These are phyloP conservation scores for Misopates orontium DNA, from an alignment of 257 asterid genomes.

Conservation along the genomic window DNA sequence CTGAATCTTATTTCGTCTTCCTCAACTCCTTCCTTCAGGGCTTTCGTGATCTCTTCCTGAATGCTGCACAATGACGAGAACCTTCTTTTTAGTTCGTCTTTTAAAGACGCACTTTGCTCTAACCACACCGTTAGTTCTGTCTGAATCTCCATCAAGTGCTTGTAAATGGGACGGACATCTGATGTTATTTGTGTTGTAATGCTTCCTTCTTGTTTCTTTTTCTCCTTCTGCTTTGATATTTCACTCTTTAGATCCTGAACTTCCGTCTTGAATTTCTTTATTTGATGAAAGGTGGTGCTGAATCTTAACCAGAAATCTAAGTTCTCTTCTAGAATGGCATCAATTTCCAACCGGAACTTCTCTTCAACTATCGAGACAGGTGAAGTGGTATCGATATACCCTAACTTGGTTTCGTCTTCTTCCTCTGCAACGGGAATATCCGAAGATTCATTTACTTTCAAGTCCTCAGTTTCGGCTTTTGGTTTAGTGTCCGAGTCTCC, in stretches of 20 bases:
- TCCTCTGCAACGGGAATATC: constrained; percentile 13
- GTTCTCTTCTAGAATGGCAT: constrained; percentile 51
- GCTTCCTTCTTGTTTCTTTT: constrained; percentile 34
- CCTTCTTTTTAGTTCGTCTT: constrained; percentile 67
- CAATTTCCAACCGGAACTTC: constrained; percentile 48
- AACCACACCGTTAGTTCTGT: constrained; percentile 75
- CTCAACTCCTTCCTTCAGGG: constrained; percentile 66
- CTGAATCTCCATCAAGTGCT: constrained; percentile 81
- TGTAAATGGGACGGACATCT: constrained; percentile 75
- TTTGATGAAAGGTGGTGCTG: constrained; percentile 51
- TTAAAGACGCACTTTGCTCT: constrained; percentile 62
- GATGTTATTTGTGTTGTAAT: constrained; percentile 47
- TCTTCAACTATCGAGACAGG: constrained; percentile 42
- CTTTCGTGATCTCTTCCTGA: constrained; percentile 73
- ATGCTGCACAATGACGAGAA: constrained; percentile 68
- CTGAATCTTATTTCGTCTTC: constrained; percentile 69
- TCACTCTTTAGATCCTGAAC: constrained; percentile 54
- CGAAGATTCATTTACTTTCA: constrained; percentile 12
- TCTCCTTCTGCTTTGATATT: constrained; percentile 34
- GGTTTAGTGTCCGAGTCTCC: constrained; percentile 2
- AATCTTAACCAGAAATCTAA: constrained; percentile 71
- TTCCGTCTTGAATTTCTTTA: constrained; percentile 52
- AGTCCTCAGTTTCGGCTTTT: constrained; percentile 16
- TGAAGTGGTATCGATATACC: constrained; percentile 28
- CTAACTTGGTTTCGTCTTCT: constrained; percentile 28